Evolutionary conservation across 768 basidiomycete genomes (phyloP).

Genomic region (Macrolepiota fuliginosa): DNA sequence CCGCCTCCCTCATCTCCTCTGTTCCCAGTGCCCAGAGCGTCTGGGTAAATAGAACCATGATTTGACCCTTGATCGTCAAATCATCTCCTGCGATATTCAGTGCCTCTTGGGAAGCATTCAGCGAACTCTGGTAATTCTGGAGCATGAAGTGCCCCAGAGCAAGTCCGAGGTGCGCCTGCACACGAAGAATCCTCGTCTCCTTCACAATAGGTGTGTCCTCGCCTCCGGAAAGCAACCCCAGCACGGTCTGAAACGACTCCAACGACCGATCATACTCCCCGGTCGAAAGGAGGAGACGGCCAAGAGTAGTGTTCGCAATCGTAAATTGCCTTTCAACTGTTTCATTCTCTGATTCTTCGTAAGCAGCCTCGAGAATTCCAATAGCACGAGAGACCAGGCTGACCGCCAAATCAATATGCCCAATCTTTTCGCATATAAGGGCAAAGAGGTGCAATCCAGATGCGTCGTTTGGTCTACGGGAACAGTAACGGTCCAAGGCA

Average conservation of each 20-base stretch:
- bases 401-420: conserved; percentile 61
- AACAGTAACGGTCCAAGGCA: conserved; percentile 73
- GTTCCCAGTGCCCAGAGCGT: conserved; percentile 81
- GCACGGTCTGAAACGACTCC: conserved; percentile 68
- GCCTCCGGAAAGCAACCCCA: conserved; percentile 65
- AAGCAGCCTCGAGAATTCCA: conserved; percentile 73
- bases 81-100: conserved; percentile 53
- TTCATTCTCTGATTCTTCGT: conserved; percentile 84
- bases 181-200: conserved; percentile 33
- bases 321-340: conserved; percentile 75
- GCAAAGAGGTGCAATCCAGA: conserved; percentile 81
- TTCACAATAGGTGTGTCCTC: conserved; percentile 24
- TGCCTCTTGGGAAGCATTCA: conserved; percentile 67
- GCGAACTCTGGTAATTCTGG: conserved; percentile 58
- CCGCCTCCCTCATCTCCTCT: conserved; percentile 72
- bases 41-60: conserved; percentile 77
- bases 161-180: conserved; percentile 66
- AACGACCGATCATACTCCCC: conserved; percentile 58
- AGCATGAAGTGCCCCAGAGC: conserved; percentile 72
- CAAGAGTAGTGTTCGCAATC: conserved; percentile 80
- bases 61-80: conserved; percentile 55
- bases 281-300: conserved; percentile 65
- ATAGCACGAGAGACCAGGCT: conserved; percentile 62
- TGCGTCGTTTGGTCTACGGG: conserved; percentile 64
- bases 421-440: conserved; percentile 82